These are phyloP conservation scores for Phytophthora pinifolia DNA, from an alignment of 352 stramenopile genomes.

Conservation along the genomic window DNA sequence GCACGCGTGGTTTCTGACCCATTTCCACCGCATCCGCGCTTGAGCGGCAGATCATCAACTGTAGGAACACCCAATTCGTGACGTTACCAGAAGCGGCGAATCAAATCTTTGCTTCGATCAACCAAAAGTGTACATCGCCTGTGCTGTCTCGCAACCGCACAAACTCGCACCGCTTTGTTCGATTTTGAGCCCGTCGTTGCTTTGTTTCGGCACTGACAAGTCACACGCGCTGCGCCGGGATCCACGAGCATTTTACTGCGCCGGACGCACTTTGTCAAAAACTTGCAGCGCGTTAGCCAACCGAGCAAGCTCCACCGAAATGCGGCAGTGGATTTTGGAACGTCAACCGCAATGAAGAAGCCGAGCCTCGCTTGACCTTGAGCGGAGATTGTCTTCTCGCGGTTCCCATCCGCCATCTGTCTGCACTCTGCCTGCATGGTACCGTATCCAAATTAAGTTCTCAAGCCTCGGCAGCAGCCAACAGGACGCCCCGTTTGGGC, in stretches of 20 bases:
- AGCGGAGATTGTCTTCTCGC: slow-evolving; percentile 11
- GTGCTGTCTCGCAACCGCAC: slow-evolving; percentile 12
- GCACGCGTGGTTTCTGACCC: slow-evolving; percentile 62
- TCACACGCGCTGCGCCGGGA: slow-evolving; percentile 3
- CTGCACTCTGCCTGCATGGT: slow-evolving; percentile 7
- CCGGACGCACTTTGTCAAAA: too few relatives aligned
- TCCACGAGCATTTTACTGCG: too few relatives aligned
- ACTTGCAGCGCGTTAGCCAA: neutral
- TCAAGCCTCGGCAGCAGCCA: neutral
- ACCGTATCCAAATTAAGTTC: neutral
- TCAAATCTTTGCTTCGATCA: neutral
- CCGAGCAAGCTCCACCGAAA: slow-evolving; percentile 17
- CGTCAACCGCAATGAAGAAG: slow-evolving; percentile 2
- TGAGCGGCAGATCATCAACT: slow-evolving; percentile 17
- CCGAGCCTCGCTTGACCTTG: neutral
- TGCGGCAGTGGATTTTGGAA: slow-evolving; percentile 24
- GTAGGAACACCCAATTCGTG: neutral
- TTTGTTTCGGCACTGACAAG: slow-evolving; percentile 18
- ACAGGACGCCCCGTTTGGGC: slow-evolving; percentile 12
- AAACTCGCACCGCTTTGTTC: slow-evolving; percentile 16
- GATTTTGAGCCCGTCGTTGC: slow-evolving; percentile 18
- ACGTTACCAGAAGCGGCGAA: neutral
- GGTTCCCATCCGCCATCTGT: slow-evolving; percentile 18
- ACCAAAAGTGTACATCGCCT: slow-evolving; percentile 21
- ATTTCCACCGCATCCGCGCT: slow-evolving; percentile 53